phyloP scores from a whole-genome alignment of 1,284 basidiomycete genomes.

The Afroboletus lepidellus region DNA sequence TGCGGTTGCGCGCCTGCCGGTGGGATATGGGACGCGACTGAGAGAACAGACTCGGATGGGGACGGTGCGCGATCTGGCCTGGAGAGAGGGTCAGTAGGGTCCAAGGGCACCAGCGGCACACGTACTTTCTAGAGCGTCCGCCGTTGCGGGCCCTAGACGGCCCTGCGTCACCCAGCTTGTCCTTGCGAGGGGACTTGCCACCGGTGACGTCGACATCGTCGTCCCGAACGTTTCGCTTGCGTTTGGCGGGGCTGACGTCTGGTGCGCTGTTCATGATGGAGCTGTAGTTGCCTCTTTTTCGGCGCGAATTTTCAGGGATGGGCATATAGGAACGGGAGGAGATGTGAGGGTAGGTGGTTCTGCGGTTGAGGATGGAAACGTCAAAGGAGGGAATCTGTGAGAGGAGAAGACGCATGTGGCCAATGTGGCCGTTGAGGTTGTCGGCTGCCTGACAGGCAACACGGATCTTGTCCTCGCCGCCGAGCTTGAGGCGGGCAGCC shows the following conservation, averaged over 20 bases:
- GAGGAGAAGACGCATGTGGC: constrained; percentile 67
- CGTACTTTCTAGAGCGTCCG: constrained; percentile 59
- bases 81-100: constrained; percentile 12
- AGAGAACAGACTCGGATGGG: constrained; percentile 70
- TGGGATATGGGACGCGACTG: constrained; percentile 57
- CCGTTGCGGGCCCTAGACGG: constrained; percentile 48
- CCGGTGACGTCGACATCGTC: constrained; percentile 53
- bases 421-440: constrained; percentile 72
- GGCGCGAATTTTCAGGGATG: constrained; percentile 57
- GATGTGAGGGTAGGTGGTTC: constrained; percentile 73
- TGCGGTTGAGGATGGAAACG: constrained; percentile 52
- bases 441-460: constrained; percentile 95
- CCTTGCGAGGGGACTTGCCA: constrained; percentile 44
- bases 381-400: constrained; percentile 70
- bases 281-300: constrained; percentile 49
- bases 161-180: constrained; percentile 40
- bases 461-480: constrained; percentile 98
- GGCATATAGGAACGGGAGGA: constrained; percentile 66
- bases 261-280: constrained; percentile 47
- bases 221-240: constrained; percentile 55
- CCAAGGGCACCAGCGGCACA: constrained; percentile 15
- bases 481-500: constrained; percentile 87
- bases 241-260: constrained; percentile 57
- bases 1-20: constrained; percentile 31
- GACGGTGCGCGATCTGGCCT: constrained; percentile 64